phyloP scores from a whole-genome alignment of 73 alveolate genomes.

The Symbiodinium pilosum region DNA sequence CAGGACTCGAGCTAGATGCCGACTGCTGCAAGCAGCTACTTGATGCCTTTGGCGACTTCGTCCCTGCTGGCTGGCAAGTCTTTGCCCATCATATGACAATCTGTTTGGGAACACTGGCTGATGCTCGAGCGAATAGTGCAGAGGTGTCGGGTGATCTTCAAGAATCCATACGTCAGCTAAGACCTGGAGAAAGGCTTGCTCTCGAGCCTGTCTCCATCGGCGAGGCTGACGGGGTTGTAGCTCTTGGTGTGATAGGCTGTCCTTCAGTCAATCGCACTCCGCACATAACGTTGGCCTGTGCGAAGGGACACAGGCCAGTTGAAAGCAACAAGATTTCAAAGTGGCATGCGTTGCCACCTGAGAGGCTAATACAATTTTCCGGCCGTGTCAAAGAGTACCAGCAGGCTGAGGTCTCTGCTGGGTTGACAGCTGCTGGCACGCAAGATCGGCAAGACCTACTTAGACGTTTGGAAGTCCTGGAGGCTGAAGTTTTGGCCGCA shows the following conservation, averaged over 20 bases:
- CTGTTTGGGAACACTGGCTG: conserved; percentile 52
- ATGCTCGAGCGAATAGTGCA: conserved; percentile 27
- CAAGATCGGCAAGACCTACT: conserved; percentile 24
- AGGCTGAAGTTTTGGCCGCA: conserved; percentile 64
- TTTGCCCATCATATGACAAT: conserved; percentile 82
- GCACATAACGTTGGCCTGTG: conserved; percentile 69
- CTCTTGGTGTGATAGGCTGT: conserved; percentile 64
- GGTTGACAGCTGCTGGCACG: conserved; percentile 27
- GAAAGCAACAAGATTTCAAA: conserved; percentile 48
- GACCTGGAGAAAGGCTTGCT: not conserved
- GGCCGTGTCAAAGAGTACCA: conserved; percentile 35
- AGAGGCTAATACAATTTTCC: not conserved
- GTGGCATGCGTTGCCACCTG: not conserved
- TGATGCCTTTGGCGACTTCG: not conserved
- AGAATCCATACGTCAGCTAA: conserved; percentile 42
- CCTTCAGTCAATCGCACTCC: conserved; percentile 68
- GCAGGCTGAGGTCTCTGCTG: conserved; percentile 47
- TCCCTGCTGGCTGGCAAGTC: conserved; percentile 58
- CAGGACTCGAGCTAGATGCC: conserved; percentile 52
- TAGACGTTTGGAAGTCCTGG: conserved; percentile 6
- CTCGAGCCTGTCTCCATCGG: conserved; percentile 33
- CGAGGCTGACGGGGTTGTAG: conserved; percentile 38
- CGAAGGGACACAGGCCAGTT: conserved; percentile 65
- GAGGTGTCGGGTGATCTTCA: conserved; percentile 27
- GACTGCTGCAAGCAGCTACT: conserved; percentile 28